phyloP scores from a whole-genome alignment of 371 early-diverging fungal species.

The Rhizopus sp. region DNA sequence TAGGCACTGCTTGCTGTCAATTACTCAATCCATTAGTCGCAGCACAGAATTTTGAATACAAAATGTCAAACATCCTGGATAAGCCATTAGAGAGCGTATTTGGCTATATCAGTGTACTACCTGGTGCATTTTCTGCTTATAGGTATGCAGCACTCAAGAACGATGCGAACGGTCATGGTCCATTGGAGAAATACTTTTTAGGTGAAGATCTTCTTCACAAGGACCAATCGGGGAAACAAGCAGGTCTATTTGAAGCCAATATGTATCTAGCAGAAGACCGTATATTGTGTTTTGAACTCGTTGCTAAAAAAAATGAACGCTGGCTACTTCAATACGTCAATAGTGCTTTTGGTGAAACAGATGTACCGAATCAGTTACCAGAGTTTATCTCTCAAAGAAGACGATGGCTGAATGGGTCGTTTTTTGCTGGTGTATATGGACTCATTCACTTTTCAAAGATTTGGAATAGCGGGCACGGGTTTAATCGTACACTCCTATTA shows the following conservation, averaged over 20 bases:
- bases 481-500: constrained; percentile 63
- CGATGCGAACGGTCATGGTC: constrained; percentile 55
- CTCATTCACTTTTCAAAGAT: constrained; percentile 55
- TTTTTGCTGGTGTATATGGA: constrained; percentile 70
- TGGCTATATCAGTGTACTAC: constrained; percentile 85
- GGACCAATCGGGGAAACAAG: constrained; percentile 31
- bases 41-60: constrained; percentile 79
- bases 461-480: constrained; percentile 65
- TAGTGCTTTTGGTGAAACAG: constrained; percentile 81
- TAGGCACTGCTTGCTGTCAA: constrained; percentile 67
- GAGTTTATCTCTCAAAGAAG: constrained; percentile 89
- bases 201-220: constrained; percentile 58
- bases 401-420: constrained; percentile 89
- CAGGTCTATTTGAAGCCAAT: constrained; percentile 67
- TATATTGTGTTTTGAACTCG: constrained; percentile 84
- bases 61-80: constrained; percentile 86
- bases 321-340: constrained; percentile 73
- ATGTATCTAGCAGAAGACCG: constrained; percentile 87
- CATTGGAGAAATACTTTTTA: constrained; percentile 76
- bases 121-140: constrained; percentile 89
- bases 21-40: constrained; percentile 85
- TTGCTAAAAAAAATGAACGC: constrained; percentile 67
- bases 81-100: constrained; percentile 88
- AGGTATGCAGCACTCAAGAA: constrained; percentile 78
- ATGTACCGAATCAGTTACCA: constrained; percentile 77